Conservation (phyloP, 495 filamentous ascomycete genomes). For the Thozetella sp. region DNA sequence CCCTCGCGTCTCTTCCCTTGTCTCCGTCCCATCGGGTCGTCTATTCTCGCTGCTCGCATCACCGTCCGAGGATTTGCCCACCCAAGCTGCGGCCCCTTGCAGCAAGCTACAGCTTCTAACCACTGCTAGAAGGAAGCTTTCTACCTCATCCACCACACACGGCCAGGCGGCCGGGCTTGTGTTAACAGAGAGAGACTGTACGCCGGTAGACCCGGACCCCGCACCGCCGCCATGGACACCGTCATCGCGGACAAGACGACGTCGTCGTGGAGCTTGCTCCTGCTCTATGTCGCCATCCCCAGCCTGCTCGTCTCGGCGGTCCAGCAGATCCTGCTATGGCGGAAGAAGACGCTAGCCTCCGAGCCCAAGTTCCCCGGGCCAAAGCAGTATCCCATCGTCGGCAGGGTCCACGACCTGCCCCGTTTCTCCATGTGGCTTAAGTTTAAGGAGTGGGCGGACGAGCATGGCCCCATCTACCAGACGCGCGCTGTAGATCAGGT, state of each 20-base stretch:
- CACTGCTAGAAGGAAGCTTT: too few relatives aligned
- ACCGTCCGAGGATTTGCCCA: not conserved
- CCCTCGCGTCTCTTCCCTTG: not conserved
- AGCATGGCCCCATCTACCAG: conserved; percentile 56
- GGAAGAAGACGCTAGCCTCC: conserved; percentile 15
- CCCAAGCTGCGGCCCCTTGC: too few relatives aligned
- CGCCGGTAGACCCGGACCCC: not conserved
- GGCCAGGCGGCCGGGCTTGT: not conserved
- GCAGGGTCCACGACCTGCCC: conserved; percentile 50
- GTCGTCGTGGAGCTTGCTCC: conserved; percentile 29
- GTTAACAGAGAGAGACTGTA: too few relatives aligned
- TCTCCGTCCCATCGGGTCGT: not conserved
- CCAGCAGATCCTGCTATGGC: conserved; percentile 38
- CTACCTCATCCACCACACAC: not conserved
- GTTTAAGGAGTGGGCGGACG: conserved; percentile 59
- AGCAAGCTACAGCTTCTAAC: too few relatives aligned
- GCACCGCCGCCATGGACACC: not conserved
- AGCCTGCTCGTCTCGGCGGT: conserved; percentile 41
- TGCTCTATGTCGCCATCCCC: conserved; percentile 45
- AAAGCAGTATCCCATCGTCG: conserved; percentile 47
- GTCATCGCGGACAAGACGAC: conserved; percentile 11
- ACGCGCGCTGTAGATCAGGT: conserved; percentile 46
- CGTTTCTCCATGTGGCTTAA: conserved; percentile 54
- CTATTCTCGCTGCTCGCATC: not conserved
- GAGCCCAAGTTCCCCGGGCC: conserved; percentile 40